A percentile compares a stretch with the other conserved stretches of the same genome.
phyloP scores from a whole-genome alignment of 106 monocot genomes.

The Chionographis japonica region DNA sequence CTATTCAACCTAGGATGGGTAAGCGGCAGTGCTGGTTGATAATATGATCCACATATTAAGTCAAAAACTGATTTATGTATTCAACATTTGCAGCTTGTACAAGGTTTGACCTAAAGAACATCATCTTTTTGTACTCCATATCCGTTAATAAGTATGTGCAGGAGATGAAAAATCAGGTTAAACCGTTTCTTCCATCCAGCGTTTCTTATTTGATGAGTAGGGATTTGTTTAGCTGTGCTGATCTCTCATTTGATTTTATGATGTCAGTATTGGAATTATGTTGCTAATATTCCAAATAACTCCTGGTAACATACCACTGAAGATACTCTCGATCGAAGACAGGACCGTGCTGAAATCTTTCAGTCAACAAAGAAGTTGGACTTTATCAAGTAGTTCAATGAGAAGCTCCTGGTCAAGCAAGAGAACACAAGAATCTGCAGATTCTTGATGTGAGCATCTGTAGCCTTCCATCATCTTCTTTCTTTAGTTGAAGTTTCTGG shows the following conservation, averaged over 20 bases:
- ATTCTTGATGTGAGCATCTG: constrained; percentile 53
- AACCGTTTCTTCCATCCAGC: background rate
- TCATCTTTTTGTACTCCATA: constrained; percentile 45
- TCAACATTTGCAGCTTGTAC: constrained; percentile 44
- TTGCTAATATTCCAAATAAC: constrained; percentile 51
- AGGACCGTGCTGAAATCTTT: constrained; percentile 63
- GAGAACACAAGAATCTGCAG: constrained; percentile 78
- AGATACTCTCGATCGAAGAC: constrained; percentile 76
- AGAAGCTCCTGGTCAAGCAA: constrained; percentile 79
- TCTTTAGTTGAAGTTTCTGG: background rate
- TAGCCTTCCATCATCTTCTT: background rate
- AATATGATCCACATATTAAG: background rate
- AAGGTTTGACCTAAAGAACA: constrained; percentile 85
- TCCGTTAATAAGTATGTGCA: constrained; percentile 37
- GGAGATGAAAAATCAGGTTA: constrained; percentile 56
- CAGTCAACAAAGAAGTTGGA: constrained; percentile 73
- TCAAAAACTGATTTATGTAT: background rate
- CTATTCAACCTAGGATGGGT: constrained; percentile 45
- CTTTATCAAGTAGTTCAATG: constrained; percentile 80
- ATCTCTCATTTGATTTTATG: constrained; percentile 7
- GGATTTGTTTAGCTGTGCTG: background rate
- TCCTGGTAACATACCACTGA: constrained; percentile 47
- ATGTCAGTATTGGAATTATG: constrained; percentile 64
- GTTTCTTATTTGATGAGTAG: too few species aligned
- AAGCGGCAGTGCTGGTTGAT: background rate